Evolutionary conservation across 441 rosid genomes (phyloP).

Genomic region (Pelargonium myrrhifolium): DNA sequence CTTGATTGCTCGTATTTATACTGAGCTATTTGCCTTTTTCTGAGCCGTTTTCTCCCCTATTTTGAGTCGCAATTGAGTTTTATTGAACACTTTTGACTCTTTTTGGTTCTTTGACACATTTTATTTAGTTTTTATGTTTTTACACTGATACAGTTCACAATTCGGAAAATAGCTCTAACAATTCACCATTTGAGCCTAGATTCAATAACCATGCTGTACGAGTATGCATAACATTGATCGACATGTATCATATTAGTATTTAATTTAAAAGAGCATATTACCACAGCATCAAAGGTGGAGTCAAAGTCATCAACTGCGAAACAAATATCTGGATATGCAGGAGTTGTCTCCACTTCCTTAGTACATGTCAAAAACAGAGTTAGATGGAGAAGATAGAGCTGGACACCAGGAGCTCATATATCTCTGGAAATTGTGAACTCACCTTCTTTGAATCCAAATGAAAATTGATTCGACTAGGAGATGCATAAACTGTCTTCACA

Average conservation of each 20-base stretch:
- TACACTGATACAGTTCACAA: too few species aligned
- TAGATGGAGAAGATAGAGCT: slow-evolving; percentile 20
- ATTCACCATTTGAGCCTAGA: neutral
- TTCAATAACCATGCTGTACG: neutral
- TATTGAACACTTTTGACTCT: too few species aligned
- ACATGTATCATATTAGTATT: neutral
- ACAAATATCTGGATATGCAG: slow-evolving; percentile 95
- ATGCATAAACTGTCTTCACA: slow-evolving; percentile 87
- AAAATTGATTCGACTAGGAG: slow-evolving; percentile 90
- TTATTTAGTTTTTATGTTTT: too few species aligned
- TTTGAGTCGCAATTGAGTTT: too few species aligned
- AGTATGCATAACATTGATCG: neutral
- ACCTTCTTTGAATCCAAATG: slow-evolving; percentile 88
- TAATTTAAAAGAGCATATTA: slow-evolving; percentile 23
- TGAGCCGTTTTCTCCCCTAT: too few species aligned
- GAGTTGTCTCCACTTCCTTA: slow-evolving; percentile 86
- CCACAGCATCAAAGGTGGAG: slow-evolving; percentile 98
- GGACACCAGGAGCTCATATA: neutral
- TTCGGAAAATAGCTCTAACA: too few species aligned
- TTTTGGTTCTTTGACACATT: too few species aligned
- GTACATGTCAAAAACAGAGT: slow-evolving; percentile 22
- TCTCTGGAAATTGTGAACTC: slow-evolving; percentile 22
- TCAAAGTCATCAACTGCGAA: slow-evolving; percentile 94
- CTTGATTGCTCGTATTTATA: too few species aligned
- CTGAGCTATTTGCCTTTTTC: too few species aligned